These are phyloP conservation scores for Cladosporium sp. DNA, from an alignment of 2,329 filamentous ascomycete species.

Conservation along the genomic window DNA sequence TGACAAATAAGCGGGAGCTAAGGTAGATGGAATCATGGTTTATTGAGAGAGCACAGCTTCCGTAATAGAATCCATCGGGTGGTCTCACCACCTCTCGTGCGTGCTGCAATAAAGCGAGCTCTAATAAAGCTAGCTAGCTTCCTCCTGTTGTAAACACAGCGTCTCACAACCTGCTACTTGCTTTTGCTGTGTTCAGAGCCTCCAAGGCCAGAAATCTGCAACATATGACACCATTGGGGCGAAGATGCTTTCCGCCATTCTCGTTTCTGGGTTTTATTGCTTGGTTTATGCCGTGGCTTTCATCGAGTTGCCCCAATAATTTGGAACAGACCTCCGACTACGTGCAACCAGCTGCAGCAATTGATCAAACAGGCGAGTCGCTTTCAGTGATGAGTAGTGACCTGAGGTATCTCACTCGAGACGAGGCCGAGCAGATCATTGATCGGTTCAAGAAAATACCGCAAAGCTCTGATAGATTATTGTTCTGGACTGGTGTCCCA, in stretches of 20 bases:
- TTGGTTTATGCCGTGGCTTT: constrained; percentile 5
- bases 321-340: not conserved
- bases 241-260: constrained; percentile 5
- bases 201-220: not conserved
- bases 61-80: too few relatives aligned
- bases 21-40: too few relatives aligned
- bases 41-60: too few relatives aligned
- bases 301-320: too few relatives aligned
- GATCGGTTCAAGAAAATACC: not conserved
- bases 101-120: too few relatives aligned
- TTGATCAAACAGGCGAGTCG: not conserved
- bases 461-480: constrained; percentile 1
- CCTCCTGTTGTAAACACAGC: too few relatives aligned
- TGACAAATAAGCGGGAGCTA: too few relatives aligned
- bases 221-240: constrained; percentile 1
- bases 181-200: not conserved
- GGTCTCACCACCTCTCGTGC: too few relatives aligned
- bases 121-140: too few relatives aligned
- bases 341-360: not conserved
- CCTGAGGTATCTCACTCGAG: constrained; percentile 1
- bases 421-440: constrained; percentile 2
- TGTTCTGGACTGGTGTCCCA: constrained; percentile 7
- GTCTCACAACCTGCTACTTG: too few relatives aligned
- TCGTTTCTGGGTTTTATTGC: constrained; percentile 4
- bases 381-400: not conserved